These are phyloP conservation scores for Circinella umbellata DNA, from an alignment of 371 early-diverging fungal genomes.

Conservation along the genomic window DNA sequence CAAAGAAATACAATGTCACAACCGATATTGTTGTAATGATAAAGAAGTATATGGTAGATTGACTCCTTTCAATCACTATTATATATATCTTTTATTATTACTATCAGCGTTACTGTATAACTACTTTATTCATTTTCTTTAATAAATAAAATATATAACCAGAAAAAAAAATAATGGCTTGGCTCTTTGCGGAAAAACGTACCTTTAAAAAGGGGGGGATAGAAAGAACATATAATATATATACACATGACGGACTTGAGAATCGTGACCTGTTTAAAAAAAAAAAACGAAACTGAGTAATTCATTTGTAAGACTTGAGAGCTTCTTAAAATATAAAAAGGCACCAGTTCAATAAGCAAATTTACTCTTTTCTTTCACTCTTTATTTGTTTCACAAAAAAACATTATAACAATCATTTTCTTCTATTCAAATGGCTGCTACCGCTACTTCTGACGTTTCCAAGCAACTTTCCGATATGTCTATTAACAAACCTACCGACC, in stretches of 20 bases:
- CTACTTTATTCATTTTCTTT: no score
- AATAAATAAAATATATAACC: no score
- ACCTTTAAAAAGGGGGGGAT: no score
- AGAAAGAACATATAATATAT: no score
- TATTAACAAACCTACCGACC: constrained; percentile 2
- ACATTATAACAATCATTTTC: not conserved
- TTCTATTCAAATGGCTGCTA: not conserved
- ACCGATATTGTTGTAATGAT: no score
- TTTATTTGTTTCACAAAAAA: not conserved
- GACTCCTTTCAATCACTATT: no score
- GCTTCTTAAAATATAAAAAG: constrained; percentile 7
- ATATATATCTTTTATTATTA: no score
- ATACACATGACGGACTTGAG: not conserved
- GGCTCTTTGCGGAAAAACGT: no score
- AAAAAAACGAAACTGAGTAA: constrained; percentile 1
- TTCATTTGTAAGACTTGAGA: not conserved
- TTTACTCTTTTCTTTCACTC: not conserved
- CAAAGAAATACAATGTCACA: no score
- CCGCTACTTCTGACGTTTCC: constrained; percentile 4
- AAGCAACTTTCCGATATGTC: constrained; percentile 14
- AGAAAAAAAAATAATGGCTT: no score
- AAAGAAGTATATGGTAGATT: no score
- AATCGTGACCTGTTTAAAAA: not conserved
- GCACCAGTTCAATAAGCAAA: not conserved
- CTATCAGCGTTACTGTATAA: no score